Evolutionary conservation across 129 eudicot genomes (phyloP), one percentile per base, ranked within the genome.

Genomic region (Saussurea involucrata): DNA sequence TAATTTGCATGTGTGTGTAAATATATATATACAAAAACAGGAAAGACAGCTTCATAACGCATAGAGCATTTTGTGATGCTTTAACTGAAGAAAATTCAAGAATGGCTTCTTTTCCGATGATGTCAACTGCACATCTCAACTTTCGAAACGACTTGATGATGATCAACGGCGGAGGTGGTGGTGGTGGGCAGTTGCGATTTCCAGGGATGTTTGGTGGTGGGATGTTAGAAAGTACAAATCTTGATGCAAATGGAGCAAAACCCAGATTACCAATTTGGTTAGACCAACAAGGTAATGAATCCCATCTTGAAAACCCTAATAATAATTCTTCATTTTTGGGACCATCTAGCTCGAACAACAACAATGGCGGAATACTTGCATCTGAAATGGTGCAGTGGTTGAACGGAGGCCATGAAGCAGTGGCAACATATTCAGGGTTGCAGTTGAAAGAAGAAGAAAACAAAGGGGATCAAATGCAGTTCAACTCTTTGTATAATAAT

Each of bases 1-100:
- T 80, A 8, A 22, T 71, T 36, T 80, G 61, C 73, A 67, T 80
- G 74, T 80, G 75, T 42, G 44, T 66, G 31, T 44, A 22, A 28
- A 40, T 24, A 42, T 58, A 12, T 13, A 70, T 75, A 27, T 18
- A 8, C 27, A 66, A 24, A 31, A 57, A 78, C 87, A 92, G 97
- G 82, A 92, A 92, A 83, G 97, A 92, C 80, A 92, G 97, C 83
- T 92, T 92, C 70, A 89, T 92, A 74, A 92, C 97, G 1, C 97
- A 92, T 72, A 80, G 97, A 81, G 97, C 97, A 17, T 91, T 91
- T 57, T 91, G 97, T 78, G 97, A 91, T 76, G 97, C 95, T 28
- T 79, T 92, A 76, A 90, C 87, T 3, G 93, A 89, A 81, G 96
- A 90, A 57, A 89, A 83, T 66, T 82, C 86, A 20, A 87, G 93